Base-by-base conservation (phyloP, 73 alveolate genomes). In the Paramecium primaurelia region DNA sequence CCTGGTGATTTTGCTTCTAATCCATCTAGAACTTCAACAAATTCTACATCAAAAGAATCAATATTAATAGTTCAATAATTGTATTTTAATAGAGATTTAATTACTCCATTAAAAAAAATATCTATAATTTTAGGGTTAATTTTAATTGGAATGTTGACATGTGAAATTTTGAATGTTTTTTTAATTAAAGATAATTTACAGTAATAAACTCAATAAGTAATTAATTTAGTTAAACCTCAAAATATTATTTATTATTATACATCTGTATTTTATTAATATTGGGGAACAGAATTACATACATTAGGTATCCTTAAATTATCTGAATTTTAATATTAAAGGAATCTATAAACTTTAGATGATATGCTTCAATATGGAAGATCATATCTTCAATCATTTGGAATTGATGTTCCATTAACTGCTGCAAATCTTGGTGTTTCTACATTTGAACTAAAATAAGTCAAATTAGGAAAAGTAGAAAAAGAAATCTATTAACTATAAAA, bases 11-110 rank as follows among this genome's bases (percentile, higher is more conserved):
- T 75, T 75, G 88, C 58, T 16, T 75, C 88, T 4, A 75, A 40
- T 75, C 88, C 58, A 4, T 37, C 68, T 4, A 36, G 60, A 40
- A 34, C 58, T 16, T 75, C 88, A 1, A 37, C 88, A 4, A 75
- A 34, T 37, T 75, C 88, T n/a, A 75, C 88, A 3, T 75, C 88
- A 0, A 75, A 75, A 75, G 88, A 75, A 12, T 30, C 88, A 37
- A 32, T 75, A 18, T 20, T 37, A 75, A 75, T 75, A 32, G 88
- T 75, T 26, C 22, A 75, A 18, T 75, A 75, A 37, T 37, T 75
- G 8, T 75, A 75, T 36, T 37, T 32, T 40, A 75, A 75, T 37
- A 75, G 37, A 75, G n/a, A 75, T 32, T 8, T 75, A 37, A 75
- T 75, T 1, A 37, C 88, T 34, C 88, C 88, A 6, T 36, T 75